A percentile compares a stretch with the other conserved stretches of the same genome.
These are phyloP conservation scores for Platanthera guangdongensis DNA, from an alignment of 106 monocot genomes.

Conservation along the genomic window DNA sequence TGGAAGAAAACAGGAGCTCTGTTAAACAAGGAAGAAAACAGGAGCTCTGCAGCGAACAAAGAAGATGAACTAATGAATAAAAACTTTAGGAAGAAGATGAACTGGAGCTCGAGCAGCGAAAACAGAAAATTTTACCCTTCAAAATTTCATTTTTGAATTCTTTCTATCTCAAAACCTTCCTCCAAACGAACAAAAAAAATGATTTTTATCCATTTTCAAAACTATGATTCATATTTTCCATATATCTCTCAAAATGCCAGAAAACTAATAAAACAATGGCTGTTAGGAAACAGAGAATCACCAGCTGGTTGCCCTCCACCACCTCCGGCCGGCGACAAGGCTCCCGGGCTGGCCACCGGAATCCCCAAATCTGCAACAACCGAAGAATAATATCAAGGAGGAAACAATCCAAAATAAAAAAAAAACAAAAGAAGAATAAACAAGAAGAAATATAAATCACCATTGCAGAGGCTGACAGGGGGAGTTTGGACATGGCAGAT, in stretches of 20 bases:
- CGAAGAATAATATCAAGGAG: not conserved
- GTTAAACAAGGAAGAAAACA: too few species aligned
- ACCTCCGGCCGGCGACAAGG: not conserved
- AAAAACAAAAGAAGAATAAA: not conserved
- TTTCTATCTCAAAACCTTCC: too few species aligned
- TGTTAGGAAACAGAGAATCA: not conserved
- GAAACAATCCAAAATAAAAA: not conserved
- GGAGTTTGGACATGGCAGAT: constrained; percentile 30
- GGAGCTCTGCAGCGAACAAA: too few species aligned
- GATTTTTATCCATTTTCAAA: too few species aligned
- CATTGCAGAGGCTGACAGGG: constrained; percentile 28
- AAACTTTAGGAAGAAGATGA: too few species aligned
- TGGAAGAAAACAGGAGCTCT: too few species aligned
- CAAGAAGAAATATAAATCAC: constrained; percentile 4
- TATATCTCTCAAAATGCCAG: not conserved
- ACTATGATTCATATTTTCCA: not conserved
- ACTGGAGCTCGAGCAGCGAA: too few species aligned
- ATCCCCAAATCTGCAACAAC: constrained; percentile 1
- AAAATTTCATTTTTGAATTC: too few species aligned
- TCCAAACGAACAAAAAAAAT: too few species aligned
- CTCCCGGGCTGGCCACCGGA: not conserved
- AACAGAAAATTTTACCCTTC: too few species aligned
- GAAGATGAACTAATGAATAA: too few species aligned
- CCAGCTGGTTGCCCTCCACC: not conserved
- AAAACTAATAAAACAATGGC: not conserved